A percentile compares a stretch with the other conserved stretches of the same genome.
phyloP scores from a whole-genome alignment of 441 rosid species.

The Flueggea neowawraea region DNA sequence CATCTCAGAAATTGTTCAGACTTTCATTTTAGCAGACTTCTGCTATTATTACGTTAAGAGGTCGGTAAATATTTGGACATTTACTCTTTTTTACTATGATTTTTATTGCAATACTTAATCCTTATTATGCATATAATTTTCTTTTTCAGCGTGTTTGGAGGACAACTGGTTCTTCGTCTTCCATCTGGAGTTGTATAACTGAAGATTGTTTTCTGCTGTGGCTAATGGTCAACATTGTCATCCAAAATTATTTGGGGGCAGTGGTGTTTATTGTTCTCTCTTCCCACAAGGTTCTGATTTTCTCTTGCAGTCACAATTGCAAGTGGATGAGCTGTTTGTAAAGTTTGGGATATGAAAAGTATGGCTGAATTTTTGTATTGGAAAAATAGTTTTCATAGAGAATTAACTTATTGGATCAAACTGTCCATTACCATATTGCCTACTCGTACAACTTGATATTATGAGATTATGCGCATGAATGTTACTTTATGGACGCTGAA shows the following conservation, averaged over 20 bases:
- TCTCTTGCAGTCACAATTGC: constrained; percentile 14
- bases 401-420: constrained; percentile 11
- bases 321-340: constrained; percentile 31
- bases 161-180: constrained; percentile 95
- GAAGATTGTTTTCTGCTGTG: constrained; percentile 9
- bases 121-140: not conserved
- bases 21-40: constrained; percentile 97
- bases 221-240: constrained; percentile 16
- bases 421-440: not conserved
- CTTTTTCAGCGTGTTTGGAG: constrained; percentile 85
- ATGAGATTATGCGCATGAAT: no score
- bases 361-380: constrained; percentile 23
- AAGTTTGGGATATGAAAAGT: constrained; percentile 29
- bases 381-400: not conserved
- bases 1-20: constrained; percentile 93
- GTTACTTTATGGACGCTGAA: no score
- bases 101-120: not conserved
- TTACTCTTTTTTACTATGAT: not conserved
- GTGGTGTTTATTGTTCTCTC: constrained; percentile 5
- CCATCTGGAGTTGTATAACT: constrained; percentile 94
- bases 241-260: constrained; percentile 10
- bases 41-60: constrained; percentile 94
- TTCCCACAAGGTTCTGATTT: constrained; percentile 5
- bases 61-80: constrained; percentile 25
- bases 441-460: no score